Percentiles rank a stretch among this genome's conserved stretches.
phyloP scores from a whole-genome alignment of 2,329 filamentous ascomycete genomes.

The Colletotrichum limetticola region DNA sequence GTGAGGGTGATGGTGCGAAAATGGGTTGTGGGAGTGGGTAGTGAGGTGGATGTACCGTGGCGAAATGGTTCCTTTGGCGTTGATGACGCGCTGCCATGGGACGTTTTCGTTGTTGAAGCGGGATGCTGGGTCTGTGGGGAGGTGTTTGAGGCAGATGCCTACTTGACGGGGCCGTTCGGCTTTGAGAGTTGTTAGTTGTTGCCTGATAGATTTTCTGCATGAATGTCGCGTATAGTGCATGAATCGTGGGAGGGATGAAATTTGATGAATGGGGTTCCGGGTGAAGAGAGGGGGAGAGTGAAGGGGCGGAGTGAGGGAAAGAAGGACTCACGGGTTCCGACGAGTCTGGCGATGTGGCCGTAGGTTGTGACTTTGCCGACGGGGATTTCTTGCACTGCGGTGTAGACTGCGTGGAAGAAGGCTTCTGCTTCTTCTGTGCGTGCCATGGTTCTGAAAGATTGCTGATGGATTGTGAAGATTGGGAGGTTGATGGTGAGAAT shows the following conservation, averaged over 20 bases:
- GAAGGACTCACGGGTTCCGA: conserved; percentile 74
- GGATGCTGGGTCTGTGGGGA: conserved; percentile 65
- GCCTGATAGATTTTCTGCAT: neutral
- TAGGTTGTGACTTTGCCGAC: conserved; percentile 87
- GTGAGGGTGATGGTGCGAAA: neutral
- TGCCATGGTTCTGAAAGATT: conserved; percentile 59
- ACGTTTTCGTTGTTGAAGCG: conserved; percentile 81
- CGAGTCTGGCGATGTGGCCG: conserved; percentile 78
- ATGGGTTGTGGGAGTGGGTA: neutral
- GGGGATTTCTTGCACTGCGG: conserved; percentile 87
- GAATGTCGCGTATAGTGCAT: no score
- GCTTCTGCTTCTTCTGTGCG: conserved; percentile 79
- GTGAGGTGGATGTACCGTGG: conserved; percentile 67
- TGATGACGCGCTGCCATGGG: conserved; percentile 95
- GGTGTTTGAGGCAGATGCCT: conserved; percentile 88
- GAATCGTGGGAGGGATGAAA: no score
- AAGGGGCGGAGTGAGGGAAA: neutral
- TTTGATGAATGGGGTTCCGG: neutral
- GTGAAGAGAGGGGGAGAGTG: neutral
- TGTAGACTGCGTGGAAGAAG: conserved; percentile 83
- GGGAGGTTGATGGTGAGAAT: no score
- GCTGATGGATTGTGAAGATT: accelerated
- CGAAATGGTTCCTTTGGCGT: conserved; percentile 86
- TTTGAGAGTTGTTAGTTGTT: conserved; percentile 42
- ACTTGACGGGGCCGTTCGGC: conserved; percentile 85